These are phyloP conservation scores for Suillus subaureus DNA, from an alignment of 768 basidiomycete genomes.

Conservation along the genomic window DNA sequence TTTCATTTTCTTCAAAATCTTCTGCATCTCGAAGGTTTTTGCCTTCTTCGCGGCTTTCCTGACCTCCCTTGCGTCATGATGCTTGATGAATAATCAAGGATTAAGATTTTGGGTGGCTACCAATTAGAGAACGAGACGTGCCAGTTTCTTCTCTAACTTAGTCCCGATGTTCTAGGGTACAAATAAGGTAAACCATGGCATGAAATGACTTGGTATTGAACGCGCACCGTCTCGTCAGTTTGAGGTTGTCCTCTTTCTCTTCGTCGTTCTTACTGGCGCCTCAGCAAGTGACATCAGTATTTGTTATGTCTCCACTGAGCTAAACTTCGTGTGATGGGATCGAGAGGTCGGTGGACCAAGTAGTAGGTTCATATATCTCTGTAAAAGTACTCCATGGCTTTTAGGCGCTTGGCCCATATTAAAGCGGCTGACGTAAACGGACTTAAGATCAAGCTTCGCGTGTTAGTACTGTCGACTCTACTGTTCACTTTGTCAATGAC, in stretches of 20 bases:
- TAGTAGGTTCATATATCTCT: not conserved
- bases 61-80: slow-evolving; percentile 73
- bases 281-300: slow-evolving; percentile 6
- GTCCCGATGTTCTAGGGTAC: slow-evolving; percentile 31
- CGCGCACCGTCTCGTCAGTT: slow-evolving; percentile 34
- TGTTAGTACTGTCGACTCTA: slow-evolving; percentile 14
- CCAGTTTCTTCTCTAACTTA: slow-evolving; percentile 58
- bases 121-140: slow-evolving; percentile 31
- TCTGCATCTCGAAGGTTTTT: slow-evolving; percentile 78
- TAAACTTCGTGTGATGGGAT: not conserved
- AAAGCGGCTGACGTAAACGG: slow-evolving; percentile 6
- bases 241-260: slow-evolving; percentile 42
- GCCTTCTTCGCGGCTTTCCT: slow-evolving; percentile 80
- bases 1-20: slow-evolving; percentile 82
- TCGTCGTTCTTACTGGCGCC: slow-evolving; percentile 35
- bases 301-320: not conserved
- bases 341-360: not conserved
- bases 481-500: slow-evolving; percentile 4
- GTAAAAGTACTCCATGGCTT: not conserved
- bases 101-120: slow-evolving; percentile 12
- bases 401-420: not conserved
- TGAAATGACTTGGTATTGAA: not conserved
- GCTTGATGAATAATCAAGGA: slow-evolving; percentile 45
- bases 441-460: slow-evolving; percentile 18
- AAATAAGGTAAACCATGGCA: slow-evolving; percentile 5